Conservation (phyloP, 371 early-diverging fungal species). For the Rhizopus delemar region DNA sequence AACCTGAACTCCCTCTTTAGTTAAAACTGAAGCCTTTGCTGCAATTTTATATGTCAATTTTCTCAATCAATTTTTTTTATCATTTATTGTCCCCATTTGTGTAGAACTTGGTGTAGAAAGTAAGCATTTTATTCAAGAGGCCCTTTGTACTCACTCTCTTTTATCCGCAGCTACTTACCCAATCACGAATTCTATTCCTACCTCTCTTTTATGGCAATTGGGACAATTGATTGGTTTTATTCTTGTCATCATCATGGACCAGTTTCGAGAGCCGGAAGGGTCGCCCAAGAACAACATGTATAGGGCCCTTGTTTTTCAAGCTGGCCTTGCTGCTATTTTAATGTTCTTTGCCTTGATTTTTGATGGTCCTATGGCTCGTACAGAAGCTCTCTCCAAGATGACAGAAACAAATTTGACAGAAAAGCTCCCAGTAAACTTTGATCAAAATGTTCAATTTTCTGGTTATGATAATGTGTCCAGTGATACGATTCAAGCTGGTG, state of each 20-base stretch:
- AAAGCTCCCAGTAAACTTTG: not conserved
- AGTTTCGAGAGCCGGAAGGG: conserved; percentile 39
- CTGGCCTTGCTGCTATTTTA: conserved; percentile 30
- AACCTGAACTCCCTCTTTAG: conserved; percentile 15
- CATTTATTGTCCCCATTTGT: conserved; percentile 44
- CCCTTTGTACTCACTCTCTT: not conserved
- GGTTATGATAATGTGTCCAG: conserved; percentile 5
- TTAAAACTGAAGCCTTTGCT: conserved; percentile 41
- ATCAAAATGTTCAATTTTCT: not conserved
- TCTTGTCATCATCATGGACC: conserved; percentile 38
- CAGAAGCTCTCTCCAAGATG: conserved; percentile 1
- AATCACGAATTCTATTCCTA: conserved; percentile 39
- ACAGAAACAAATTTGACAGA: not conserved
- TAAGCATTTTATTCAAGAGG: conserved; percentile 2
- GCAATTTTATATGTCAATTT: conserved; percentile 38
- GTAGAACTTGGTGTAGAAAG: conserved; percentile 50
- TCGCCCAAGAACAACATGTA: conserved; percentile 39
- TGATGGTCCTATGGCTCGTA: conserved; percentile 36
- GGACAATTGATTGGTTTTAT: conserved; percentile 38
- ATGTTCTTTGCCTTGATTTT: conserved; percentile 35
- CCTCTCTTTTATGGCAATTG: conserved; percentile 44
- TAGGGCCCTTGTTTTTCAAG: conserved; percentile 43
- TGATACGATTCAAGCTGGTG: conserved; percentile 1
- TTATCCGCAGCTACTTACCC: conserved; percentile 29
- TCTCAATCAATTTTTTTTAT: conserved; percentile 41